A percentile compares a stretch with the other conserved stretches of the same genome.
Conservation (phyloP, 2,329 filamentous ascomycete species). For the Penicillium sp. region DNA sequence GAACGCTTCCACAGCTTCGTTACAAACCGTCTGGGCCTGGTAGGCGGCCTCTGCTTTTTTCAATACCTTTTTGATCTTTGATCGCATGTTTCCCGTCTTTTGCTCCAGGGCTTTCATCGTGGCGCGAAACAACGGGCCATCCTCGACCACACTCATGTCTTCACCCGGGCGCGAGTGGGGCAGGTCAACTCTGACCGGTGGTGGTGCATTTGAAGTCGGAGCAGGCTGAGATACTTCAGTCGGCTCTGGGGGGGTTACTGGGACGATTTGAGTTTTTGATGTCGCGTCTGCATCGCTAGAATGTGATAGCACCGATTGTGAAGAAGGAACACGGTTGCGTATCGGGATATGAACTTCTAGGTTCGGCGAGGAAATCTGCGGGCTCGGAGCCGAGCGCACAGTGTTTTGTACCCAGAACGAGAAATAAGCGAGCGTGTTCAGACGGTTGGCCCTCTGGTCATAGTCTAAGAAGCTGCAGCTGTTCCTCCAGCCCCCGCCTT, state of each 20-base stretch:
- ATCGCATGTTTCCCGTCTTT: conserved; percentile 92
- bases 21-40: conserved; percentile 78
- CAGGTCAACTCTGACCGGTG: conserved; percentile 80
- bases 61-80: conserved; percentile 93
- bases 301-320: conserved; percentile 83
- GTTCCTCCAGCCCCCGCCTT: conserved; percentile 91
- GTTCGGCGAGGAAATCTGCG: conserved; percentile 71
- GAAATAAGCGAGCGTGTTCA: conserved; percentile 89
- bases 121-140: conserved; percentile 92
- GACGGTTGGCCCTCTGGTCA: conserved; percentile 85
- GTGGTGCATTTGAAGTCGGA: conserved; percentile 35
- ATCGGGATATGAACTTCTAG: conserved; percentile 75
- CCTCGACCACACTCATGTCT: conserved; percentile 82
- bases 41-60: conserved; percentile 92
- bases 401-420: conserved; percentile 91
- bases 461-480: conserved; percentile 98
- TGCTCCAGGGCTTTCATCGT: conserved; percentile 97
- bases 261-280: conserved; percentile 37
- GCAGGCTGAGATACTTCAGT: conserved; percentile 29
- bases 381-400: conserved; percentile 46
- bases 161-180: conserved; percentile 82
- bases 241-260: conserved; percentile 38
- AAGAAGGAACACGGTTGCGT: conserved; percentile 80
- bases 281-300: conserved; percentile 71
- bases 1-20: conserved; percentile 81